Percentiles rank a stretch among this genome's conserved stretches.
Conservation (phyloP, 306 rosid species). For the Trichosanthes cucumerina region DNA sequence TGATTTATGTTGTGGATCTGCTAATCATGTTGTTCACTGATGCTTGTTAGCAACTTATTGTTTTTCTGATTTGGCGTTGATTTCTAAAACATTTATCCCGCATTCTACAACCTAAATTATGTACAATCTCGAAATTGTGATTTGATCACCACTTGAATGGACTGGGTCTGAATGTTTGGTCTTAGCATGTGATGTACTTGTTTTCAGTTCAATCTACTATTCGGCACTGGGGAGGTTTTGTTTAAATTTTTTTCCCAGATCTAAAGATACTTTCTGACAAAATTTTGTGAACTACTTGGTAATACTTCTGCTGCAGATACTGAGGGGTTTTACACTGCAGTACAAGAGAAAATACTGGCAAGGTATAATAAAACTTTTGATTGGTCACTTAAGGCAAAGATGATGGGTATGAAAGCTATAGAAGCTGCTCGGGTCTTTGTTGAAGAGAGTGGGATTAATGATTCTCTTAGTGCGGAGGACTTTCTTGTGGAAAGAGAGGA, state of each 20-base stretch:
- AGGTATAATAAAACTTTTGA: constrained; percentile 79
- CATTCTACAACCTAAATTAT: not conserved
- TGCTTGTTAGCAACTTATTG: not conserved
- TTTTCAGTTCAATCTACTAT: not conserved
- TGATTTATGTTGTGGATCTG: not conserved
- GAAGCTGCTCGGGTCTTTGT: constrained; percentile 87
- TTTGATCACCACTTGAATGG: not conserved
- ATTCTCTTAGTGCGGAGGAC: constrained; percentile 56
- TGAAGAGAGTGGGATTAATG: constrained; percentile 59
- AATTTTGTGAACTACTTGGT: not conserved
- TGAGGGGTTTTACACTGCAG: constrained; percentile 76
- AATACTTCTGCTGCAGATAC: constrained; percentile 45
- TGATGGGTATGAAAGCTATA: constrained; percentile 92
- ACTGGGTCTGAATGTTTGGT: not conserved
- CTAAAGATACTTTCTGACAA: not conserved
- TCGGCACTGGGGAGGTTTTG: not conserved
- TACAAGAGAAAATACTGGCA: constrained; percentile 66
- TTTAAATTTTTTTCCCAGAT: not conserved
- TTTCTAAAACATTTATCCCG: not conserved
- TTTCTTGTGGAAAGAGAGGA: constrained; percentile 76
- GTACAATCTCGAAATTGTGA: not conserved
- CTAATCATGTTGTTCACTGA: not conserved
- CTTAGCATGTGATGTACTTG: not conserved
- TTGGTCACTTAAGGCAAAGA: constrained; percentile 78
- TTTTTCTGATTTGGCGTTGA: not conserved